These are phyloP conservation scores for Tephrocybe sp. DNA, from an alignment of 768 basidiomycete species.

Conservation along the genomic window DNA sequence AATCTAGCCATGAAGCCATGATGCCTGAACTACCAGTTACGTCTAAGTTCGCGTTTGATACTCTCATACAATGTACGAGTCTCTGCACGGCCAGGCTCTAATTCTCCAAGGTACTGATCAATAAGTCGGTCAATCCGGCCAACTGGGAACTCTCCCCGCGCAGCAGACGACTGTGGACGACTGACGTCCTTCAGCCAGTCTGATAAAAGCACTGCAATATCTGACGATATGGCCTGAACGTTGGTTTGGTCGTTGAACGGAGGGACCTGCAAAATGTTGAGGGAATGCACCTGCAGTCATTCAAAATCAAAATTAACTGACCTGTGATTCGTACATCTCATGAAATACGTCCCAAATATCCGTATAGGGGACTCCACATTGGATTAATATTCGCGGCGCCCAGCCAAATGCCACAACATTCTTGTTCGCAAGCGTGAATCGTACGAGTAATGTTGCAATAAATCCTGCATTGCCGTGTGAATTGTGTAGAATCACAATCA, in stretches of 20 bases:
- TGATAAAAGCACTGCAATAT: slow-evolving; percentile 75
- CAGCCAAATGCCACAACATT: slow-evolving; percentile 70
- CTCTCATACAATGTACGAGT: slow-evolving; percentile 67
- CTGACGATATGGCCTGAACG: slow-evolving; percentile 77
- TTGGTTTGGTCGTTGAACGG: slow-evolving; percentile 82
- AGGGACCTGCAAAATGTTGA: slow-evolving; percentile 63
- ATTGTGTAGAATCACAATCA: neutral
- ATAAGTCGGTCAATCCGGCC: slow-evolving; percentile 73
- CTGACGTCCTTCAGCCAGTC: slow-evolving; percentile 84
- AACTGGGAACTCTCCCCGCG: slow-evolving; percentile 72
- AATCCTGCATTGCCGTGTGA: slow-evolving; percentile 53
- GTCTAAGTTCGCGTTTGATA: slow-evolving; percentile 68
- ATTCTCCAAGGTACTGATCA: slow-evolving; percentile 71
- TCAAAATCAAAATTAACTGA: no score
- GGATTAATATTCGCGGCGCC: slow-evolving; percentile 75
- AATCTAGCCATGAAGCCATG: no score
- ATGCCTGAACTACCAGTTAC: slow-evolving; percentile 56
- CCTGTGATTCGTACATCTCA: slow-evolving; percentile 88
- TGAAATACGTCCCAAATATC: slow-evolving; percentile 87
- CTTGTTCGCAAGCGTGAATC: slow-evolving; percentile 65
- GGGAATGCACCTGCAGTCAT: no score
- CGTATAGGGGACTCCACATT: slow-evolving; percentile 78
- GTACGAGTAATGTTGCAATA: slow-evolving; percentile 72
- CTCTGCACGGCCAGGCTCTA: slow-evolving; percentile 61
- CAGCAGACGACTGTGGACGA: slow-evolving; percentile 64